These are phyloP conservation scores for Rhizophora mangle DNA, from an alignment of 345 rosid species.

Conservation along the genomic window DNA sequence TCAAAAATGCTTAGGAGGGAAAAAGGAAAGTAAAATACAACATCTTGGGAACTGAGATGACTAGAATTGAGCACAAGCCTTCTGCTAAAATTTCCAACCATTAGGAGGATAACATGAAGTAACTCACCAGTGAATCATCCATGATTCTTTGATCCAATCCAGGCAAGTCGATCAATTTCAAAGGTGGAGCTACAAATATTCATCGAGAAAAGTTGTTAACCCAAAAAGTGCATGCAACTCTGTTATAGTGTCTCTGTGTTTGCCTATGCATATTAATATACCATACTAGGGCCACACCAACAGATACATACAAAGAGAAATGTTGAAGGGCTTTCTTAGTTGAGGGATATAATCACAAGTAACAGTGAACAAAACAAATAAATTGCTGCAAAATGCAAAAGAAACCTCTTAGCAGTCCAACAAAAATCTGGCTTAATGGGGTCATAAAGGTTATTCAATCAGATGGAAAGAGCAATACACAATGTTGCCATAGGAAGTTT, in stretches of 20 bases:
- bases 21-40: background rate
- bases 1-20: slow-evolving; percentile 8
- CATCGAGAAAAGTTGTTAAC: background rate
- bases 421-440: background rate
- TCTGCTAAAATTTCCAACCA: slow-evolving; percentile 1
- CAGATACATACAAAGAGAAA: background rate
- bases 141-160: slow-evolving; percentile 95
- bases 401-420: background rate
- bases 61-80: slow-evolving; percentile 1
- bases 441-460: background rate
- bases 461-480: background rate
- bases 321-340: background rate
- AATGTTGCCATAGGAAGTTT: background rate
- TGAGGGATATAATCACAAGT: background rate
- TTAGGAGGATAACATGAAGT: background rate
- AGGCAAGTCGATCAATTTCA: slow-evolving; percentile 91
- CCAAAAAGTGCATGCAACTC: background rate
- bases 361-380: background rate
- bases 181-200: slow-evolving; percentile 73
- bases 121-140: slow-evolving; percentile 84
- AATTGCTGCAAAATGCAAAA: background rate
- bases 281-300: background rate
- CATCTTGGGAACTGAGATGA: background rate
- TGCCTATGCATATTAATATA: background rate
- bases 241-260: background rate